These are phyloP conservation scores for Allomyces arbusculus DNA, from an alignment of 192 early-diverging fungal genomes.

Conservation along the genomic window DNA sequence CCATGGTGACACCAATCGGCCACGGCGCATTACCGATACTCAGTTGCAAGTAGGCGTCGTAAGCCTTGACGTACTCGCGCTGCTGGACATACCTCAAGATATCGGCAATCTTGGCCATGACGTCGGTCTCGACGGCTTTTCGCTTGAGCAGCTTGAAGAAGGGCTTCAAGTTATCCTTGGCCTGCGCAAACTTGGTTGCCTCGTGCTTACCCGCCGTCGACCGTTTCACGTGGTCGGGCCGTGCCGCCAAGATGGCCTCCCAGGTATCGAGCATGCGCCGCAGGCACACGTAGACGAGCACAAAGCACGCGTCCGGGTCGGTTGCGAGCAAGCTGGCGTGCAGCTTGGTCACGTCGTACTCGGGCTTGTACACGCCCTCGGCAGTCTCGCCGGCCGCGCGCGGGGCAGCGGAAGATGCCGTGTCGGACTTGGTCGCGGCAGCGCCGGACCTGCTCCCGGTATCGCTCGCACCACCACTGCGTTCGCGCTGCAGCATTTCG, in stretches of 20 bases:
- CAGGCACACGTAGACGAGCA: conserved; percentile 63
- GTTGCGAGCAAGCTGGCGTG: conserved; percentile 47
- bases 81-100: conserved; percentile 68
- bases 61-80: conserved; percentile 77
- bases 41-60: conserved; percentile 78
- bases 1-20: conserved; percentile 95
- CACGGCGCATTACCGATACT: conserved; percentile 96
- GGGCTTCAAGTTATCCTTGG: conserved; percentile 74
- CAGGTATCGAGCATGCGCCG: conserved; percentile 70
- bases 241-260: conserved; percentile 50
- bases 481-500: conserved; percentile 44
- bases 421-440: no score
- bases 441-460: conserved; percentile 13
- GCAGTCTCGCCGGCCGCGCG: no score
- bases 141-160: conserved; percentile 68
- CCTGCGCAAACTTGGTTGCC: conserved; percentile 63
- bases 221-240: conserved; percentile 60
- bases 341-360: conserved; percentile 52
- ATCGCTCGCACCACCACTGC: conserved; percentile 19
- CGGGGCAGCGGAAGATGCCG: no score
- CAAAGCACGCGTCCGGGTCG: conserved; percentile 50
- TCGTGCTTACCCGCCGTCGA: conserved; percentile 59
- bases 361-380: background rate
- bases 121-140: conserved; percentile 54
- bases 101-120: conserved; percentile 74